Evolutionary conservation across 2,329 filamentous ascomycete species (phyloP).

Genomic region (Colletotrichum australisinense): DNA sequence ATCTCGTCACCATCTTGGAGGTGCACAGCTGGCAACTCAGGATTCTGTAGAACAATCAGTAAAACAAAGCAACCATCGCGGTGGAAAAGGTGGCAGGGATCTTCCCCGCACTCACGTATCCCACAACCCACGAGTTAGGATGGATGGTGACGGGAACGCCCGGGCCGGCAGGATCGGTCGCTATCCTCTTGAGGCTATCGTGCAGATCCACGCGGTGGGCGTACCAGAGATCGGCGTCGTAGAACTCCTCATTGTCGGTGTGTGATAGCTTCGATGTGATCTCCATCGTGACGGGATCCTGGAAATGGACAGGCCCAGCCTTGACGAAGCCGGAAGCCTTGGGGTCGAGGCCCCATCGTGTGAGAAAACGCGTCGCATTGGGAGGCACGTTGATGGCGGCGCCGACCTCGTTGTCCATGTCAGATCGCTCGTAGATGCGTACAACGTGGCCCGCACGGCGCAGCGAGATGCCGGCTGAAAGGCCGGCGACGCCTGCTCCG

Average conservation of each 20-base stretch:
- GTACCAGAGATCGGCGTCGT: slow-evolving; percentile 45
- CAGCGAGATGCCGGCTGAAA: slow-evolving; percentile 51
- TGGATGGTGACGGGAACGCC: slow-evolving; percentile 42
- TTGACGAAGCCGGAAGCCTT: slow-evolving; percentile 42
- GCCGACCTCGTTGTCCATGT: slow-evolving; percentile 49
- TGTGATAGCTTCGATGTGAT: slow-evolving; percentile 36
- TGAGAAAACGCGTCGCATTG: slow-evolving; percentile 49
- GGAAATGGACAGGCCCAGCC: slow-evolving; percentile 37
- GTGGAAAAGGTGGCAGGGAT: not conserved
- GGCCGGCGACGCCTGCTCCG: slow-evolving; percentile 55
- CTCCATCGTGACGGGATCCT: slow-evolving; percentile 40
- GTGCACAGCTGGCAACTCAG: slow-evolving; percentile 41
- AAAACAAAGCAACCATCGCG: not conserved
- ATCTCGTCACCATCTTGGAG: slow-evolving; percentile 44
- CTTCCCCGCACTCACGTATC: slow-evolving; percentile 41
- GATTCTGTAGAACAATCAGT: slow-evolving; percentile 36
- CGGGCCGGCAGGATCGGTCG: slow-evolving; percentile 41
- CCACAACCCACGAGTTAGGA: slow-evolving; percentile 39
- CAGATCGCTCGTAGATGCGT: slow-evolving; percentile 53
- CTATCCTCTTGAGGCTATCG: slow-evolving; percentile 47
- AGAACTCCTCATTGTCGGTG: slow-evolving; percentile 36
- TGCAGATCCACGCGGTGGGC: slow-evolving; percentile 55
- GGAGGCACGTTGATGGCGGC: slow-evolving; percentile 52
- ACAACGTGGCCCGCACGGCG: slow-evolving; percentile 51
- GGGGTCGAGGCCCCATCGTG: slow-evolving; percentile 50